A percentile compares a stretch with the other conserved stretches of the same genome.
These are phyloP conservation scores for Huiozyma sinensis DNA, from an alignment of 805 yeast species.

Conservation along the genomic window DNA sequence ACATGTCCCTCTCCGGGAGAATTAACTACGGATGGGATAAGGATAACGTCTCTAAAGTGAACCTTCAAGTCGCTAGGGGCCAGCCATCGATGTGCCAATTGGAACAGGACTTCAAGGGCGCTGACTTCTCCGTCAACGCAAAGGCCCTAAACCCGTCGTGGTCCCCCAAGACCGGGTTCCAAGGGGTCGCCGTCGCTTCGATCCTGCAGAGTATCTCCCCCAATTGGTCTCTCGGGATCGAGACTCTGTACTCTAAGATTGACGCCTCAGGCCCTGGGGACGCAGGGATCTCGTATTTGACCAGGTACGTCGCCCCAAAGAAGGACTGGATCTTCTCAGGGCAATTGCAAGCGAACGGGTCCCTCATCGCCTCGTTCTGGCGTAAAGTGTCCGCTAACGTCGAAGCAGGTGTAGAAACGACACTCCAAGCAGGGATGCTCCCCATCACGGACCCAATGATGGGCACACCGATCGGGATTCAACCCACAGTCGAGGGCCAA, in stretches of 20 bases:
- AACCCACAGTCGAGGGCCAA: conserved; percentile 79
- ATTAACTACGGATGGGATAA: conserved; percentile 85
- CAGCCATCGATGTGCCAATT: conserved; percentile 92
- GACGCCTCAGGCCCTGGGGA: conserved; percentile 76
- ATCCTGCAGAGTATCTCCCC: conserved; percentile 82
- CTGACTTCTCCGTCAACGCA: conserved; percentile 79
- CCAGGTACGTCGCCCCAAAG: conserved; percentile 62
- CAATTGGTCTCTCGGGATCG: conserved; percentile 78
- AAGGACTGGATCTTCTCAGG: conserved; percentile 91
- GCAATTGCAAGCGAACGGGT: conserved; percentile 88
- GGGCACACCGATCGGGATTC: conserved; percentile 72
- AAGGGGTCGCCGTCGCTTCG: conserved; percentile 90
- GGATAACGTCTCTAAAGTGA: conserved; percentile 66
- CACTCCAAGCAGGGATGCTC: conserved; percentile 61
- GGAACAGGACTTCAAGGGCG: conserved; percentile 91
- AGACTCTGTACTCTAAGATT: conserved; percentile 70
- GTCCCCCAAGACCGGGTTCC: conserved; percentile 31
- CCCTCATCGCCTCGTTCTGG: conserved; percentile 83
- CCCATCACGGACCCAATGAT: conserved; percentile 67
- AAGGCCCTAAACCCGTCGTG: conserved; percentile 85
- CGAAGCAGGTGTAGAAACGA: conserved; percentile 89
- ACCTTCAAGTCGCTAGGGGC: conserved; percentile 76
- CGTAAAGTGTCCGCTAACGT: conserved; percentile 85
- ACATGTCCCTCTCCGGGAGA: conserved; percentile 76
- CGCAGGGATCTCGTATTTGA: conserved; percentile 80